Conservation (phyloP, 1,284 basidiomycete species). For the Sporisorium scitamineum region DNA sequence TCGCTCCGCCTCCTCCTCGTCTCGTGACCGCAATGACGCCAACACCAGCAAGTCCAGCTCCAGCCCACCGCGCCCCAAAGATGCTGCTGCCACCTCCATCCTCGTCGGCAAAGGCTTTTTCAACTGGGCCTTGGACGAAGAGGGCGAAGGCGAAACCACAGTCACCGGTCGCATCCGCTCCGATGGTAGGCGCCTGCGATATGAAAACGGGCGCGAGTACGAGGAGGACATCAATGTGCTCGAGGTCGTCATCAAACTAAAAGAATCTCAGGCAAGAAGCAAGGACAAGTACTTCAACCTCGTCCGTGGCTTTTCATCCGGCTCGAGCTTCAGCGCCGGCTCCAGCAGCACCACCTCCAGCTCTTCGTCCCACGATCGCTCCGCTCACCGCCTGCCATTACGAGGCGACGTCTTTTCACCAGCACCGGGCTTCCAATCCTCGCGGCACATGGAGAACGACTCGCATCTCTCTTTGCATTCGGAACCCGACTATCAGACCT, state of each 20-base stretch:
- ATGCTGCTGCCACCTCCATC: constrained; percentile 39
- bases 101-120: constrained; percentile 67
- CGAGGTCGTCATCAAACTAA: constrained; percentile 64
- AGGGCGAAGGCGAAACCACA: constrained; percentile 62
- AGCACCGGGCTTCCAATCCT: constrained; percentile 24
- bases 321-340: constrained; percentile 35
- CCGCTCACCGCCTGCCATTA: constrained; percentile 10
- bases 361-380: constrained; percentile 5
- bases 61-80: constrained; percentile 32
- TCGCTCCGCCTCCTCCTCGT: constrained; percentile 26
- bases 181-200: constrained; percentile 45
- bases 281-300: constrained; percentile 61
- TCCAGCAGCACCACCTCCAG: constrained; percentile 10
- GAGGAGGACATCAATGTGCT: constrained; percentile 58
- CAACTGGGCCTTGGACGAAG: constrained; percentile 61
- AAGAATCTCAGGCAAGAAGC: constrained; percentile 59
- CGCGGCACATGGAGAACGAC: constrained; percentile 20
- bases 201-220: constrained; percentile 60
- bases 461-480: constrained; percentile 36
- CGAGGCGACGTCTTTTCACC: constrained; percentile 16
- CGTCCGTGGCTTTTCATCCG: constrained; percentile 48
- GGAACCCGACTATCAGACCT: constrained; percentile 45
- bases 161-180: constrained; percentile 63
- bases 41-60: constrained; percentile 38
- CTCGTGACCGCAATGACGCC: constrained; percentile 30